A percentile compares a stretch with the other conserved stretches of the same genome.
Evolutionary conservation across 352 stramenopile species (phyloP).

Genomic region (Blastocystis hominis): DNA sequence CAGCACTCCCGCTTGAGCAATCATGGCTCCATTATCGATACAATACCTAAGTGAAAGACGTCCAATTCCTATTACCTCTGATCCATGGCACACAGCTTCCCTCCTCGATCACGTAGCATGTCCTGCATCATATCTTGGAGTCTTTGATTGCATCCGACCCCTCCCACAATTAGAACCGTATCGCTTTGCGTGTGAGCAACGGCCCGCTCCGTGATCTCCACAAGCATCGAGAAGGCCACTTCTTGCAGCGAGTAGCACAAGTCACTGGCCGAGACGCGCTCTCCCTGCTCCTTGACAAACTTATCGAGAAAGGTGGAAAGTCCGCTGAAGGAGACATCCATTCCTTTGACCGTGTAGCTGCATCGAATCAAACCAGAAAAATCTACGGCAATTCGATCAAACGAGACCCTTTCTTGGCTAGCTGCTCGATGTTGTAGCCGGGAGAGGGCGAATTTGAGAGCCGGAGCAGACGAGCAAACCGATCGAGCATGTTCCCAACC

Average conservation of each 20-base stretch:
- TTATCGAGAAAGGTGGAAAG: constrained; percentile 92
- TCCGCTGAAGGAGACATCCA: constrained; percentile 97
- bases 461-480: constrained; percentile 83
- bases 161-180: constrained; percentile 94
- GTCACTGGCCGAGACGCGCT: constrained; percentile 83
- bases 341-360: constrained; percentile 71
- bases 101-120: constrained; percentile 87
- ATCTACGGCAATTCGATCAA: constrained; percentile 92
- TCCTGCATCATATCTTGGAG: constrained; percentile 91
- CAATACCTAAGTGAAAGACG: constrained; percentile 72
- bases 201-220: constrained; percentile 98
- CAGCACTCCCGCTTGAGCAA: constrained; percentile 94
- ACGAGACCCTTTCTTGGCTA: constrained; percentile 76
- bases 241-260: constrained; percentile 98
- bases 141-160: constrained; percentile 87
- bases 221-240: constrained; percentile 98
- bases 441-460: constrained; percentile 94
- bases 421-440: constrained; percentile 97
- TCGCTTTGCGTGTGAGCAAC: constrained; percentile 92
- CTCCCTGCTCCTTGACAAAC: constrained; percentile 69
- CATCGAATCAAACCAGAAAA: background rate
- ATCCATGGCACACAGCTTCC: constrained; percentile 91
- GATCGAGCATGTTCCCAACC: constrained; percentile 96
- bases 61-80: constrained; percentile 64
- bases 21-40: constrained; percentile 99